Conservation (phyloP, 2,329 filamentous ascomycete genomes). For the Tolypocladium ophioglossoides region DNA sequence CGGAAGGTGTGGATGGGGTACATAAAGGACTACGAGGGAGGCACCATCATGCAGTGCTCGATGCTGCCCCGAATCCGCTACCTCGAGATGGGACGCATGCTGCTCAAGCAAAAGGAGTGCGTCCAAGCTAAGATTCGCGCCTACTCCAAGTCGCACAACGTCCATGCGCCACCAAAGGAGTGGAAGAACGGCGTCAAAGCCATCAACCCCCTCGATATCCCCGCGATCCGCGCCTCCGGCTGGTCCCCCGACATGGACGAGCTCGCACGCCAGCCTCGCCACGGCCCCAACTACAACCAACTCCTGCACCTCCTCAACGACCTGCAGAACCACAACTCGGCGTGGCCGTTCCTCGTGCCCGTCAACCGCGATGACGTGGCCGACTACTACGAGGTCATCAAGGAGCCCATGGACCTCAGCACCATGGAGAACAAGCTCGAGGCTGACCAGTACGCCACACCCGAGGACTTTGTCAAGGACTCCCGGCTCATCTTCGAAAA, state of each 20-base stretch:
- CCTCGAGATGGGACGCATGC: constrained; percentile 83
- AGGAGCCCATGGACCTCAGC: constrained; percentile 89
- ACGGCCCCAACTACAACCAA: constrained; percentile 93
- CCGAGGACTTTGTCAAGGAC: constrained; percentile 87
- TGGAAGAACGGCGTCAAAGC: constrained; percentile 67
- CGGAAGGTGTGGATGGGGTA: constrained; percentile 96
- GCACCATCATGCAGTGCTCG: constrained; percentile 97
- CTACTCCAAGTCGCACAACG: constrained; percentile 77
- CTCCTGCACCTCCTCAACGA: constrained; percentile 88
- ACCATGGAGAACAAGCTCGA: constrained; percentile 97
- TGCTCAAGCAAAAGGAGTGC: constrained; percentile 93
- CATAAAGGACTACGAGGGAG: constrained; percentile 98
- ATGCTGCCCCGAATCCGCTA: constrained; percentile 96
- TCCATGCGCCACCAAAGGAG: constrained; percentile 74
- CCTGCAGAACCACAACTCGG: constrained; percentile 83
- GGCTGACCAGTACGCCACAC: constrained; percentile 80
- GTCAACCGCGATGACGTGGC: constrained; percentile 93
- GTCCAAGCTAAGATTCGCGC: constrained; percentile 92
- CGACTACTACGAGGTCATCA: constrained; percentile 99
- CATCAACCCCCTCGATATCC: constrained; percentile 79
- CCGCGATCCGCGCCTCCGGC: constrained; percentile 81
- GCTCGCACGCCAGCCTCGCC: constrained; percentile 83
- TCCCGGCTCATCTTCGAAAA: constrained; percentile 87
- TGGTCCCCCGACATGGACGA: constrained; percentile 99
- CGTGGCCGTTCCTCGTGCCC: constrained; percentile 90